Evolutionary conservation across 225 moss, liverwort and hornwort genomes (phyloP).

Genomic region (Ulota crispa): DNA sequence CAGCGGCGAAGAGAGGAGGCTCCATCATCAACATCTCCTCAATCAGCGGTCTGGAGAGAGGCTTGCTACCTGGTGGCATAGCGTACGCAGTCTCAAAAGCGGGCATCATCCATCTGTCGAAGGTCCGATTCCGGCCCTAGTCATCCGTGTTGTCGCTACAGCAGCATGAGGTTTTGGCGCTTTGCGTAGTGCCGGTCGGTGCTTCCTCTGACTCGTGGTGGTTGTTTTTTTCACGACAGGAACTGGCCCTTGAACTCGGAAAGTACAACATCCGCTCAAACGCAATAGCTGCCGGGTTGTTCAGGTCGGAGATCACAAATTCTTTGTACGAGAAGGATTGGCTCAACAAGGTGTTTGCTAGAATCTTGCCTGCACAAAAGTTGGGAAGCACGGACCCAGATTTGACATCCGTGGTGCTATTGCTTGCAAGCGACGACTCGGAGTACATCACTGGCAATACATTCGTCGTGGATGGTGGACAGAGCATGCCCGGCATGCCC

Average conservation of each 20-base stretch:
- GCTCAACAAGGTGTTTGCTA: constrained; percentile 50
- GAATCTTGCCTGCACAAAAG: constrained; percentile 53
- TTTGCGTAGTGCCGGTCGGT: background rate
- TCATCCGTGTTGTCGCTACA: background rate
- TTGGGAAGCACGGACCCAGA: constrained; percentile 79
- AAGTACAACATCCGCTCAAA: constrained; percentile 72
- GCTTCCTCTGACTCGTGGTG: background rate
- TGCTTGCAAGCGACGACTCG: constrained; percentile 59
- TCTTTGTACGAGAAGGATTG: constrained; percentile 58
- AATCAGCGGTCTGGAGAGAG: constrained; percentile 54
- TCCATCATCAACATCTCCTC: constrained; percentile 85
- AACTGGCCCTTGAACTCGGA: constrained; percentile 73
- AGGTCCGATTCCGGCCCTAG: constrained; percentile 36
- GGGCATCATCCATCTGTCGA: constrained; percentile 61
- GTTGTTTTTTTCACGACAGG: constrained; percentile 22
- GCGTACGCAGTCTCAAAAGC: constrained; percentile 72
- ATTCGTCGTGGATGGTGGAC: constrained; percentile 80
- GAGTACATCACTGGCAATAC: constrained; percentile 66
- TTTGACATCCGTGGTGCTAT: constrained; percentile 66
- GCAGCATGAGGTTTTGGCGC: background rate
- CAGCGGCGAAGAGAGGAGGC: constrained; percentile 49
- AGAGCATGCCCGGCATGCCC: constrained; percentile 66
- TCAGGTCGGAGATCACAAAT: constrained; percentile 77
- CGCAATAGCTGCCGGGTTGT: constrained; percentile 75
- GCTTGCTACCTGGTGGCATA: constrained; percentile 51